phyloP scores from a whole-genome alignment of 2,329 filamentous ascomycete genomes.

The Aspergillaceae sp. region DNA sequence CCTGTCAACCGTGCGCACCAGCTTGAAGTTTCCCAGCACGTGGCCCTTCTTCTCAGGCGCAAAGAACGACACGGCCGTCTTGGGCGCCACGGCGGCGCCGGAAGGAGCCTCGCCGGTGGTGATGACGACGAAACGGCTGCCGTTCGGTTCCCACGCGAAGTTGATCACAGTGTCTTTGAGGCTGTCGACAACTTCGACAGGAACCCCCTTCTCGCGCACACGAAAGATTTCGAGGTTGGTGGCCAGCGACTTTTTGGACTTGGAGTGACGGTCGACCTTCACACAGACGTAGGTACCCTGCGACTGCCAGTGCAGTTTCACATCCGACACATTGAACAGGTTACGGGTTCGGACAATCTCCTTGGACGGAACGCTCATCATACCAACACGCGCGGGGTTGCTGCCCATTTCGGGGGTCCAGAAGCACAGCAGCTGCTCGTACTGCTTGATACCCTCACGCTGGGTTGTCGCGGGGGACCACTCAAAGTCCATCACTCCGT shows the following conservation, averaged over 20 bases:
- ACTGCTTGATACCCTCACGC: slow-evolving; percentile 77
- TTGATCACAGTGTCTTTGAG: slow-evolving; percentile 99
- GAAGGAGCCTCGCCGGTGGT: slow-evolving; percentile 77
- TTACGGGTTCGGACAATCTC: slow-evolving; percentile 90
- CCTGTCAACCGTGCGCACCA: slow-evolving; percentile 90
- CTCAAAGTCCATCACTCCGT: slow-evolving; percentile 95
- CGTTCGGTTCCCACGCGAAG: slow-evolving; percentile 98
- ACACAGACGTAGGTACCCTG: slow-evolving; percentile 90
- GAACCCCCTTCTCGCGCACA: slow-evolving; percentile 92
- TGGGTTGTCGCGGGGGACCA: slow-evolving; percentile 81
- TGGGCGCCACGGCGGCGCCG: slow-evolving; percentile 74
- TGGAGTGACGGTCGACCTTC: slow-evolving; percentile 97
- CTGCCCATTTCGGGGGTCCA: slow-evolving; percentile 98
- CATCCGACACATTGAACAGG: slow-evolving; percentile 94
- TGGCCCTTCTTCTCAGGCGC: slow-evolving; percentile 91
- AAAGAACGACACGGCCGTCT: slow-evolving; percentile 94
- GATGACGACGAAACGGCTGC: slow-evolving; percentile 93
- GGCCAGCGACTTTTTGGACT: slow-evolving; percentile 95
- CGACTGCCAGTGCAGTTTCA: slow-evolving; percentile 98
- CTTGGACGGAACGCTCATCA: slow-evolving; percentile 95
- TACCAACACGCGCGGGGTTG: slow-evolving; percentile 91
- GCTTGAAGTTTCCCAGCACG: slow-evolving; percentile 85
- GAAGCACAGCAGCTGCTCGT: slow-evolving; percentile 95
- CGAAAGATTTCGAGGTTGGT: slow-evolving; percentile 99
- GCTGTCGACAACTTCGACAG: slow-evolving; percentile 93